phyloP scores from a whole-genome alignment of 768 basidiomycete species.

The Leccinum olivaceopallidum region DNA sequence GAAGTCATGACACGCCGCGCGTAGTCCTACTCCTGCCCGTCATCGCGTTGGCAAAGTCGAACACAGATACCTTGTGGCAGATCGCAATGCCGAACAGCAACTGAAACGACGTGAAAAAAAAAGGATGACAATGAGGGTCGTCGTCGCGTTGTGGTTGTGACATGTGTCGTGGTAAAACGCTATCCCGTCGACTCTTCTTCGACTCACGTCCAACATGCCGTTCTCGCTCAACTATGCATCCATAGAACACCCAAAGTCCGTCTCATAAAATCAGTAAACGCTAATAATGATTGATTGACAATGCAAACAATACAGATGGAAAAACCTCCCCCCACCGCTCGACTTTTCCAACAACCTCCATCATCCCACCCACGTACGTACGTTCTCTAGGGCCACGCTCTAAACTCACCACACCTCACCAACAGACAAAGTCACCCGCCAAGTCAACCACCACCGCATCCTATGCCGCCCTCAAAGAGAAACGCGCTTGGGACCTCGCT shows the following conservation, averaged over 20 bases:
- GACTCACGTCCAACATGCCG: slow-evolving; percentile 19
- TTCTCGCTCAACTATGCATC: slow-evolving; percentile 34
- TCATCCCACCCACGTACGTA: slow-evolving; percentile 31
- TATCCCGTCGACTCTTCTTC: too few relatives aligned
- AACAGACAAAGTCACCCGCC: slow-evolving; percentile 44
- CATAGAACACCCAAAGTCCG: slow-evolving; percentile 31
- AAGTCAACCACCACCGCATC: slow-evolving; percentile 44
- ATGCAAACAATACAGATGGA: slow-evolving; percentile 47
- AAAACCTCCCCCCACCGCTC: slow-evolving; percentile 62
- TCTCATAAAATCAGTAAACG: neutral
- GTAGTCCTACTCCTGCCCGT: neutral
- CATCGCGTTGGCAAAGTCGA: neutral
- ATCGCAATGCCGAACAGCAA: too few relatives aligned
- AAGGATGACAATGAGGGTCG: too few relatives aligned
- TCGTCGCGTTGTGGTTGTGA: too few relatives aligned
- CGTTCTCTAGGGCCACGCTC: neutral
- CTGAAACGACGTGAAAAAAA: too few relatives aligned
- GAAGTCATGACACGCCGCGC: too few relatives aligned
- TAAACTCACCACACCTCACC: neutral
- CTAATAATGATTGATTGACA: neutral
- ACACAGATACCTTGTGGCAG: too few relatives aligned
- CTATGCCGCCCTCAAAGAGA: slow-evolving; percentile 69
- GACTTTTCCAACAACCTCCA: slow-evolving; percentile 55
- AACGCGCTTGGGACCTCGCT: slow-evolving; percentile 85
- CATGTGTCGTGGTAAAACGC: too few relatives aligned